Evolutionary conservation across 2,329 filamentous ascomycete genomes (phyloP), one percentile per base, ranked within the genome.

Genomic region (Penicillium sp.): DNA sequence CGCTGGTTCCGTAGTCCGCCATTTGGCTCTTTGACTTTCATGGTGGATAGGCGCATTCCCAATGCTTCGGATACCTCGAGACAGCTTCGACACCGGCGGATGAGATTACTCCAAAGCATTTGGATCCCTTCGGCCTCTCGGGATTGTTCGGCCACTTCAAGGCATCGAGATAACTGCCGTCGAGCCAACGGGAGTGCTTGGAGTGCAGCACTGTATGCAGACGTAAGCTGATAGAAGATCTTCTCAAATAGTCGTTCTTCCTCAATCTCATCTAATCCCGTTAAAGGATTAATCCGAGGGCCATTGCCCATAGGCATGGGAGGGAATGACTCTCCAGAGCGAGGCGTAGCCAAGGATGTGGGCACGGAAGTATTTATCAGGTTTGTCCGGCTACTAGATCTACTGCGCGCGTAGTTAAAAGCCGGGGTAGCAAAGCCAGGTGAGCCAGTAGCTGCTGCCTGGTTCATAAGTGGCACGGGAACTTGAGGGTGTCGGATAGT

Each of bases 11-110:
- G 73, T 42, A 75, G 86, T 53, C 91, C 83, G 50, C 90, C 84
- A 11, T 86, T 87, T 8, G 90, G 90, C 66, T 96, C 92, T 71
- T 93, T 95, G 11, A 96, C 80, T 71, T 92, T 92, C 78, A 96
- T 90, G 47, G 84, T 82, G 3, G 87, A 90, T 11, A 97, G 77
- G n/a, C 88, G 84, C 39, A 81, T 80, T 67, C 90, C 88, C 27
- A 97, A 80, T 11, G 84, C 81, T 67, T 92, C 87, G 2, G 90
- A 90, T 64, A 90, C 87, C 55, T 90, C 84, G 43, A 93, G 83
- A 19, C 90, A 87, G 13, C 84, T 79, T 44, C 83, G 84, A 69
- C 89, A 93, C 68, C 88, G 89, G 47, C 86, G 81, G 52, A 93
- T 87, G 46, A 96, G 82, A 1, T 81, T 79, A 54, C 83, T 87